These are phyloP conservation scores for Phytophthora agathidicida DNA, from an alignment of 352 stramenopile genomes.

Conservation along the genomic window DNA sequence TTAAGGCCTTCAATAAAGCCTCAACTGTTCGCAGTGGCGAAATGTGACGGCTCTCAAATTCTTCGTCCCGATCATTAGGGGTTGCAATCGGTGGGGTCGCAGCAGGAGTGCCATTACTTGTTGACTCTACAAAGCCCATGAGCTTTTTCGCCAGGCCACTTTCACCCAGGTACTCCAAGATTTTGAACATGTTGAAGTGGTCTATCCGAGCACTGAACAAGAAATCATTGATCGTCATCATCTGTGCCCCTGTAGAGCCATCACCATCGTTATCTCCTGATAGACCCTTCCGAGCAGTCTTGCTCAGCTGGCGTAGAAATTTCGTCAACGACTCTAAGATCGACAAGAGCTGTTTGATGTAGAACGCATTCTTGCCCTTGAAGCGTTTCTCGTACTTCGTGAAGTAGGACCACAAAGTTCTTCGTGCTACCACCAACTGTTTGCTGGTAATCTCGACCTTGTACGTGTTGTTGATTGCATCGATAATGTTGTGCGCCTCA, in stretches of 20 bases:
- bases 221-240: slow-evolving; percentile 89
- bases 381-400: slow-evolving; percentile 89
- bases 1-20: slow-evolving; percentile 78
- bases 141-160: slow-evolving; percentile 87
- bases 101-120: slow-evolving; percentile 16
- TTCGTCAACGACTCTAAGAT: slow-evolving; percentile 81
- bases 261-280: slow-evolving; percentile 25
- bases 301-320: slow-evolving; percentile 68
- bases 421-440: slow-evolving; percentile 69
- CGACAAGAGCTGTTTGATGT: slow-evolving; percentile 90
- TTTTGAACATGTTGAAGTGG: slow-evolving; percentile 92
- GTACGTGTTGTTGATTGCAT: slow-evolving; percentile 94
- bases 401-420: slow-evolving; percentile 87
- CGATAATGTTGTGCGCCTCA: slow-evolving; percentile 99
- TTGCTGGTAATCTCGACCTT: slow-evolving; percentile 81
- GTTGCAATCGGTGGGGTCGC: background rate
- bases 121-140: slow-evolving; percentile 74
- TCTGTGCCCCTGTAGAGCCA: slow-evolving; percentile 42
- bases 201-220: slow-evolving; percentile 80
- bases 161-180: slow-evolving; percentile 79
- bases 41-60: slow-evolving; percentile 75
- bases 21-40: slow-evolving; percentile 86
- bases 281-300: slow-evolving; percentile 15
- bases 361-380: slow-evolving; percentile 87
- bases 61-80: slow-evolving; percentile 38